Conservation (phyloP, 2,329 filamentous ascomycete species). For the Sporothrix schenckii region DNA sequence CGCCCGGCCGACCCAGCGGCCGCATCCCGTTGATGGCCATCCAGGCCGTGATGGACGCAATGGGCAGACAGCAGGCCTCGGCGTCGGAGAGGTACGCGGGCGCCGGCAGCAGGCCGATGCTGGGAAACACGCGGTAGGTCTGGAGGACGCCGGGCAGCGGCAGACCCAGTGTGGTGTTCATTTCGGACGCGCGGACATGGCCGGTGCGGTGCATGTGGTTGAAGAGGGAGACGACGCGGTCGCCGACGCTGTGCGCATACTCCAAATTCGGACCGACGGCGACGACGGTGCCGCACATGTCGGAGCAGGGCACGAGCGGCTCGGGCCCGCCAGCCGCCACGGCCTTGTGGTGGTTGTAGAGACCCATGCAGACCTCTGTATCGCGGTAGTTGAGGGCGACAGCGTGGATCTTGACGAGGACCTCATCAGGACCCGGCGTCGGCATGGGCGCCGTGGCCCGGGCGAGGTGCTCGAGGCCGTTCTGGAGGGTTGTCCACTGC, state of each 20-base stretch:
- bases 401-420: slow-evolving; percentile 52
- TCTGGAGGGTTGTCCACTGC: slow-evolving; percentile 60
- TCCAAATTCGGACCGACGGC: slow-evolving; percentile 49
- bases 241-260: slow-evolving; percentile 55
- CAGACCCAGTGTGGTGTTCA: slow-evolving; percentile 62
- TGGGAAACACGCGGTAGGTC: slow-evolving; percentile 63
- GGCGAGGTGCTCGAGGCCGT: slow-evolving; percentile 59
- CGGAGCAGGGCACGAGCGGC: slow-evolving; percentile 66
- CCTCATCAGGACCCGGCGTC: slow-evolving; percentile 54
- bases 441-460: slow-evolving; percentile 52
- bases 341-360: slow-evolving; percentile 67
- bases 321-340: slow-evolving; percentile 45
- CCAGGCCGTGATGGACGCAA: slow-evolving; percentile 66
- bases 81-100: slow-evolving; percentile 61
- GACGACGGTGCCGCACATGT: slow-evolving; percentile 68
- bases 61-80: slow-evolving; percentile 63
- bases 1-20: slow-evolving; percentile 48
- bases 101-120: slow-evolving; percentile 57
- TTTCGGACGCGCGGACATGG: slow-evolving; percentile 59
- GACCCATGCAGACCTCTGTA: slow-evolving; percentile 63
- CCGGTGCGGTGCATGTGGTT: slow-evolving; percentile 60
- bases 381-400: slow-evolving; percentile 57
- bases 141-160: slow-evolving; percentile 62
- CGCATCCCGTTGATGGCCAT: slow-evolving; percentile 65
- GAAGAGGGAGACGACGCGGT: slow-evolving; percentile 70